Evolutionary conservation across 208 protist genomes (phyloP), one percentile per base, ranked within the genome.

Genomic region (Leishmania braziliensis): DNA sequence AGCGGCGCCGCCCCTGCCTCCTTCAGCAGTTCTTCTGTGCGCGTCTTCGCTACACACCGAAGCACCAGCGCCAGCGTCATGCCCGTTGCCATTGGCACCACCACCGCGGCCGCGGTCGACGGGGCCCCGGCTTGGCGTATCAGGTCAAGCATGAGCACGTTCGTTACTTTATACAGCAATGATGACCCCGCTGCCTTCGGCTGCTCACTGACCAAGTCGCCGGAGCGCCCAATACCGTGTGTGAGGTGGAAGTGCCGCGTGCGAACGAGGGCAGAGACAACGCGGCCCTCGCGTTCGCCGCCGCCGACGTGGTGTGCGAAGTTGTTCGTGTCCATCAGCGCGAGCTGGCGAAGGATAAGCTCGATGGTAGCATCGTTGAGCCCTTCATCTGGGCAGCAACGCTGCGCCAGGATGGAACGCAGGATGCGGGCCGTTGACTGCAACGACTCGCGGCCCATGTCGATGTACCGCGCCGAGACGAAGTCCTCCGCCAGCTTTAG

Each of bases 181-280:
- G 97, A 99, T 10, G 97, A 99, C 0, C 99, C 99, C 3, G 98
- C 98, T 8, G 99, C 99, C 86, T 99, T 99, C 10, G 99, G 99
- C 89, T 99, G 99, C 56, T 97, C 92, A 50, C 92, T 97, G 9
- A 85, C 88, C 36, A 99, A 78, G 85, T 99, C 98, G 39, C 98
- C 99, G 43, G 91, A 98, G 26, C 99, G 92, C 50, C 99, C 99
- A 48, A 99, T 96, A 56, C 99, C 99, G 86, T 99, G 99, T 29
- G 90, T 81, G 60, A 99, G 77, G 74, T 87, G 51, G 83, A 92
- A 99, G 83, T 99, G 88, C 9, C 98, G 92, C 23, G 76, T 63
- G 33, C 79, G 72, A 26, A 99, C 98, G 0, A 99, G 80, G 3
- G 69, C 63, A 76, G 86, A 92, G 43, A 90, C 89, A 0, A 99